Percentiles rank a stretch among this genome's conserved stretches.
phyloP scores from a whole-genome alignment of 805 yeast genomes.

The Yarrowia sp. region DNA sequence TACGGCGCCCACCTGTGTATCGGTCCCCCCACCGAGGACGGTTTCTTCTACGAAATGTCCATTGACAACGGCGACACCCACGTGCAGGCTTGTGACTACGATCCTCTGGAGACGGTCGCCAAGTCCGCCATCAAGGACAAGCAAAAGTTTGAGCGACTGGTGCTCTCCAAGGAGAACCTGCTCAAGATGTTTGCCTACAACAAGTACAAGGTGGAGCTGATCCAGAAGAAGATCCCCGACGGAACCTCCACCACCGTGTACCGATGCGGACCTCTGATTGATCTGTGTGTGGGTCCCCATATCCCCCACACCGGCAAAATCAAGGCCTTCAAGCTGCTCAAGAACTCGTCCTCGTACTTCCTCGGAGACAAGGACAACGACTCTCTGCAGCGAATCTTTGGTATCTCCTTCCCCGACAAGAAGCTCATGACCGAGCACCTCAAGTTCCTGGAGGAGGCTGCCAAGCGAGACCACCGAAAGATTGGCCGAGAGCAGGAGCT shows the following conservation, averaged over 20 bases:
- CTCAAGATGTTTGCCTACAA: conserved; percentile 94
- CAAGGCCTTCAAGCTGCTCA: conserved; percentile 90
- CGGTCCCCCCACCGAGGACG: conserved; percentile 98
- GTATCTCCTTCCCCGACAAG: conserved; percentile 98
- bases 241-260: conserved; percentile 96
- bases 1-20: conserved; percentile 89
- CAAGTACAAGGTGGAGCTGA: conserved; percentile 90
- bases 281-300: conserved; percentile 97
- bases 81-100: conserved; percentile 83
- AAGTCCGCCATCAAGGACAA: conserved; percentile 92
- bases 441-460: conserved; percentile 94
- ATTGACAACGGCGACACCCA: conserved; percentile 76
- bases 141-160: conserved; percentile 93
- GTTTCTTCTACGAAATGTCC: conserved; percentile 96
- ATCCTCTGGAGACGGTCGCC: conserved; percentile 82
- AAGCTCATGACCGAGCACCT: conserved; percentile 92
- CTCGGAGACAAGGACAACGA: conserved; percentile 92
- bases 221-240: conserved; percentile 89
- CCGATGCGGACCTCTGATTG: conserved; percentile 97
- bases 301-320: conserved; percentile 97
- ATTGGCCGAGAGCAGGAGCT: conserved; percentile 96
- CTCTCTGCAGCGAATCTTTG: conserved; percentile 95
- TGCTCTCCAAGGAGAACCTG: conserved; percentile 87
- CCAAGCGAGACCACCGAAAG: conserved; percentile 89
- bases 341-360: conserved; percentile 96